Conservation (phyloP, 164 flowering plant species). For the Buxus sempervirens region DNA sequence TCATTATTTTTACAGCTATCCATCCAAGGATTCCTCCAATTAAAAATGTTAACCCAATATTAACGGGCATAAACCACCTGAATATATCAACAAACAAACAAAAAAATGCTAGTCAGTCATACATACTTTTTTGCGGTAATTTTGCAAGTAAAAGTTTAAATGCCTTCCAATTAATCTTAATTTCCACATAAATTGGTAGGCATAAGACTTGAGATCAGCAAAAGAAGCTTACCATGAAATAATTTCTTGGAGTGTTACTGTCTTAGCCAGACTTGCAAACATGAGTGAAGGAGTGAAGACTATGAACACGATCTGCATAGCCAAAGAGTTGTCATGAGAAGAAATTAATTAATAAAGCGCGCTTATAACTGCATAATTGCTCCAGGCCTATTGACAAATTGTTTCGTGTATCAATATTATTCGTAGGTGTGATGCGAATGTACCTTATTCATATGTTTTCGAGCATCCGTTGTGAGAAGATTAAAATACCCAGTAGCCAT, state of each 20-base stretch:
- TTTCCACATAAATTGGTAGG: background rate
- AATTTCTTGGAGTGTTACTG: conserved; percentile 76
- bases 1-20: conserved; percentile 64
- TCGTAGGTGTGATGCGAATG: background rate
- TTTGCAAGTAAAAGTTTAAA: too few relatives aligned
- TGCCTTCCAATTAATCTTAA: background rate
- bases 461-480: conserved; percentile 57
- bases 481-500: conserved; percentile 60
- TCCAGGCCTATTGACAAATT: too few relatives aligned
- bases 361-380: background rate
- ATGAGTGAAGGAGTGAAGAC: conserved; percentile 80
- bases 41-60: conserved; percentile 67
- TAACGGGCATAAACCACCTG: conserved; percentile 99
- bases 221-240: conserved; percentile 64
- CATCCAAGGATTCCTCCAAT: conserved; percentile 84
- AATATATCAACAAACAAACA: background rate
- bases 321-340: background rate
- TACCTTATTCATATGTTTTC: conserved; percentile 75
- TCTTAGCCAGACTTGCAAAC: conserved; percentile 71
- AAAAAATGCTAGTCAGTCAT: background rate
- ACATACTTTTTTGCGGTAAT: too few relatives aligned
- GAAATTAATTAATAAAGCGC: background rate
- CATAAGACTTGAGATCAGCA: background rate
- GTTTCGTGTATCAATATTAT: background rate
- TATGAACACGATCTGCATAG: conserved; percentile 73